Percentiles rank a stretch among this genome's conserved stretches.
These are phyloP conservation scores for Candida pseudofarinosa DNA, from an alignment of 805 yeast species.

Conservation along the genomic window DNA sequence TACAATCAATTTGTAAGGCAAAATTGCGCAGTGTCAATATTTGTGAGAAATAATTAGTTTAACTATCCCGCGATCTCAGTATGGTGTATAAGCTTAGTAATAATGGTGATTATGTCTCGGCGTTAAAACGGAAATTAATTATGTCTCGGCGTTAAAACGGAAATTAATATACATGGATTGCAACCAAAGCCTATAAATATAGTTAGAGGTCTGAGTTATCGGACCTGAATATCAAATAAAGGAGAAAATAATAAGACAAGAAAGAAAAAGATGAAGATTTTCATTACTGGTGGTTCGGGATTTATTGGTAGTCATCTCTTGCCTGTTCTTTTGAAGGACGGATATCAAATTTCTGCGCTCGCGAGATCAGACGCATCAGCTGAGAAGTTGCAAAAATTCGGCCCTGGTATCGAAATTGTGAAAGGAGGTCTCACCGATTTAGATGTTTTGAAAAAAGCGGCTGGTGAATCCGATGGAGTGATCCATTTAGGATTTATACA, in stretches of 20 bases:
- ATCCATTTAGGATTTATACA: slow-evolving; percentile 35
- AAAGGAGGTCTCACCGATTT: slow-evolving; percentile 24
- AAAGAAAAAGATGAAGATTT: slow-evolving; percentile 18
- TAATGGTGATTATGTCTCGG: no score
- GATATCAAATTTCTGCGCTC: slow-evolving; percentile 24
- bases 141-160: no score
- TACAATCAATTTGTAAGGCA: no score
- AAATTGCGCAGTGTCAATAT: no score
- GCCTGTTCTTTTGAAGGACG: slow-evolving; percentile 15
- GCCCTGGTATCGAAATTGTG: slow-evolving; percentile 20
- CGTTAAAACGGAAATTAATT: no score
- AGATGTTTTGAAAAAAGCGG: slow-evolving; percentile 22
- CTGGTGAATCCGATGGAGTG: slow-evolving; percentile 29
- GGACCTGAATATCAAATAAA: no score
- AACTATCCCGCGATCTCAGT: no score
- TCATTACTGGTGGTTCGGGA: slow-evolving; percentile 36
- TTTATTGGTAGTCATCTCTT: slow-evolving; percentile 24
- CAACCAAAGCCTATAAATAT: no score
- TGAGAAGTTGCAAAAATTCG: slow-evolving; percentile 17
- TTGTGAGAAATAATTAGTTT: no score
- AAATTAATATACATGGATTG: no score
- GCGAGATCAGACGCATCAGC: slow-evolving; percentile 29
- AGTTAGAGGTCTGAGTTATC: no score
- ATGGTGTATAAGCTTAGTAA: no score
- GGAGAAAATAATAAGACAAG: neutral